Conservation (phyloP, 495 filamentous ascomycete genomes). For the Penicillium paxilli region DNA sequence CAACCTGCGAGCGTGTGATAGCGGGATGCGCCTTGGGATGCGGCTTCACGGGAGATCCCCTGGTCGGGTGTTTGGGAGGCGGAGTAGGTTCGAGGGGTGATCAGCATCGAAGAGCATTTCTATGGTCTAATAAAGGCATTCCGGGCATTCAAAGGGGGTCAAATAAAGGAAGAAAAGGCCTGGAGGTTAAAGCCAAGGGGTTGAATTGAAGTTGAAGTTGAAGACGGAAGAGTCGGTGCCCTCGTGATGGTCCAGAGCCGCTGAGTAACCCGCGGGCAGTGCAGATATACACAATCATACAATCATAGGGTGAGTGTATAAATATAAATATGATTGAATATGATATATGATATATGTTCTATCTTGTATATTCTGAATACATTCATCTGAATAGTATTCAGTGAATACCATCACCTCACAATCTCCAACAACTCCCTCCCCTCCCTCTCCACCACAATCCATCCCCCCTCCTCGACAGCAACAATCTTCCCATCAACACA, state of each 20-base stretch:
- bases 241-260: neutral
- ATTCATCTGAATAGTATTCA: too few relatives aligned
- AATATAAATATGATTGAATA: too few relatives aligned
- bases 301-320: too few relatives aligned
- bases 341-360: too few relatives aligned
- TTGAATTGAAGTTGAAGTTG: too few relatives aligned
- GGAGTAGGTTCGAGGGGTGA: constrained; percentile 49
- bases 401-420: constrained; percentile 16
- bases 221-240: too few relatives aligned
- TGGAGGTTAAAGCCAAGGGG: too few relatives aligned
- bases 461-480: constrained; percentile 65
- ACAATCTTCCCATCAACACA: constrained; percentile 91
- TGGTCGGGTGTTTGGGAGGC: constrained; percentile 45
- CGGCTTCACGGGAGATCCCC: constrained; percentile 14
- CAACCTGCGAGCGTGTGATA: constrained; percentile 45
- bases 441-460: constrained; percentile 62
- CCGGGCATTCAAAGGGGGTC: too few relatives aligned
- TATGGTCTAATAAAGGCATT: constrained; percentile 17
- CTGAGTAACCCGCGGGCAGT: too few relatives aligned
- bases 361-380: too few relatives aligned
- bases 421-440: constrained; percentile 24
- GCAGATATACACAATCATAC: too few relatives aligned
- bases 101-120: constrained; percentile 44
- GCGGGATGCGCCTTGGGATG: constrained; percentile 19
- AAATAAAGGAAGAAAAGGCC: neutral